Evolutionary conservation across 768 basidiomycete genomes (phyloP).

Genomic region (Gelatoporia subvermispora): DNA sequence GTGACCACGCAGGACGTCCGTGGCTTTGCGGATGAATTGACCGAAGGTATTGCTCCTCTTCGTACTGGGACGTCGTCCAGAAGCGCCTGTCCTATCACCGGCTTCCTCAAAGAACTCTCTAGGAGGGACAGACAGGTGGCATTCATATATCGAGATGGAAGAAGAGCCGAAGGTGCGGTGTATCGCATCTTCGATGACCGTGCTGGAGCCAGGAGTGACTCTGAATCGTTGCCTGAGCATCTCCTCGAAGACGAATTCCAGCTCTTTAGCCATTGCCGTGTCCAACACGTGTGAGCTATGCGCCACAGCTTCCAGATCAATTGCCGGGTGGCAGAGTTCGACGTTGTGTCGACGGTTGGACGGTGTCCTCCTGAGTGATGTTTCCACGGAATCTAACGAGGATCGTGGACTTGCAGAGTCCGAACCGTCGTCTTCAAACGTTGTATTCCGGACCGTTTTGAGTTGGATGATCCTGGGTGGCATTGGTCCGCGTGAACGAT

Average conservation of each 20-base stretch:
- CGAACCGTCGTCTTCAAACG: background rate
- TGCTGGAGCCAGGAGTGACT: slow-evolving; percentile 46
- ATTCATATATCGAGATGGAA: no score
- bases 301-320: no score
- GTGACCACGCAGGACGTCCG: no score
- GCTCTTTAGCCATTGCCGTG: background rate
- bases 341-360: no score
- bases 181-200: slow-evolving; percentile 40
- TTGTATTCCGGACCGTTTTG: background rate
- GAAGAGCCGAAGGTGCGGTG: slow-evolving; percentile 43
- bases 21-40: no score
- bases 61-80: no score
- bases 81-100: background rate
- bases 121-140: slow-evolving; percentile 12
- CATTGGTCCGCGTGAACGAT: slow-evolving; percentile 1
- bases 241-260: slow-evolving; percentile 50
- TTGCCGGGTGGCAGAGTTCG: no score
- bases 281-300: no score
- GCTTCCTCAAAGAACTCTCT: slow-evolving; percentile 20
- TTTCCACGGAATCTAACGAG: no score
- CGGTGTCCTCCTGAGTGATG: no score
- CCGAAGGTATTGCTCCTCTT: no score
- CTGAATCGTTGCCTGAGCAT: slow-evolving; percentile 53
- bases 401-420: background rate
- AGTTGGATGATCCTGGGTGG: slow-evolving; percentile 1